Evolutionary conservation across 1,139 yeast genomes (phyloP), one percentile per base, ranked within the genome.

Genomic region (Petasospora fabianii): DNA sequence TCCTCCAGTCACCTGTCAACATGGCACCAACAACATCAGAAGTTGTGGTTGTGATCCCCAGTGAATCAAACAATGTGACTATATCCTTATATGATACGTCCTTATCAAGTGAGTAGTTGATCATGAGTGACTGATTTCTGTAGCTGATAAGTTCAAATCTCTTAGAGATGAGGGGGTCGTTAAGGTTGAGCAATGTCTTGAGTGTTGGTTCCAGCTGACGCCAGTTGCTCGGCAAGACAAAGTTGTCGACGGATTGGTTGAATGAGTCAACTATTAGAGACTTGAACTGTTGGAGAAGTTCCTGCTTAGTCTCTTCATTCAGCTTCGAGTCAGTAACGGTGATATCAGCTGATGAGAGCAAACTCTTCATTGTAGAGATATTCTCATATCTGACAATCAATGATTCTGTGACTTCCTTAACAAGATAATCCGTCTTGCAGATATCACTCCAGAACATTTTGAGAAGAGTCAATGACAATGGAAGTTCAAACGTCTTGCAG

Each of bases 211-310:
- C 80, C 35, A 84, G 62, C 6, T 72, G 56, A 12, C 71, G 67
- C 97, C 97, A 88, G 42, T 68, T 71, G 38, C 71, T 73, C 0
- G 96, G 95, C 28, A 85, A 70, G n/a, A 88, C 78, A 51, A 88
- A 87, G 5, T 81, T 73, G 51, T 84, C 88, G 11, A 56, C 79
- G 51, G 69, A 61, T 28, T 81, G 71, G 51, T 65, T 61, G 64
- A 84, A 86, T 16, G 82, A 61, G 45, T 67, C 69, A 13, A 63
- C 58, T 2, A 79, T 65, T 11, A 71, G 46, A 9, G 46, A 50
- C 39, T 62, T 62, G 29, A 70, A 55, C 5, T 56, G 59, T 0
- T 34, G 35, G 22, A 55, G 33, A 6, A 64, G 41, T 2, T 54
- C 53, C 6, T 48, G 45, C 31, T 57, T 61, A 8, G 63, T 56